Conservation (phyloP, 2,329 filamentous ascomycete species). For the Aureobasidium sp. region DNA sequence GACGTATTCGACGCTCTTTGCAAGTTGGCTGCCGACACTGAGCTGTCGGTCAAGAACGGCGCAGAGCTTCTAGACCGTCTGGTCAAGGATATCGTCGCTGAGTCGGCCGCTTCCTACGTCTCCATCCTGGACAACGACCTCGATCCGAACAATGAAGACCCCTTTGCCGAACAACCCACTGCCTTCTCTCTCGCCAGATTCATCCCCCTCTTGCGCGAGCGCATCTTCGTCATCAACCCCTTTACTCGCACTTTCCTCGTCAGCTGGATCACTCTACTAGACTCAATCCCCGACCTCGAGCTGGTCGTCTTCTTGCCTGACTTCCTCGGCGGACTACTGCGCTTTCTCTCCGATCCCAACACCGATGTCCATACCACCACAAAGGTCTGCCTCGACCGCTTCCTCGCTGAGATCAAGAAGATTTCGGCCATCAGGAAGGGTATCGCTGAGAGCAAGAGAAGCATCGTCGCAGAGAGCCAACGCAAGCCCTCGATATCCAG, state of each 20-base stretch:
- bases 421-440: conserved; percentile 90
- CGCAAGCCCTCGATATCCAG: conserved; percentile 61
- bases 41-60: conserved; percentile 95
- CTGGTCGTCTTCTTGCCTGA: conserved; percentile 87
- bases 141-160: conserved; percentile 36
- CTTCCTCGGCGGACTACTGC: conserved; percentile 81
- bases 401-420: conserved; percentile 86
- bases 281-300: conserved; percentile 94
- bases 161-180: conserved; percentile 37
- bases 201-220: conserved; percentile 85
- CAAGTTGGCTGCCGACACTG: conserved; percentile 94
- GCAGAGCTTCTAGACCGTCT: conserved; percentile 90
- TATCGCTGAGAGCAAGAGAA: conserved; percentile 74
- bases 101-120: conserved; percentile 90
- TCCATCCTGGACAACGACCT: conserved; percentile 66
- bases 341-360: conserved; percentile 86
- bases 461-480: conserved; percentile 51
- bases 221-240: conserved; percentile 88
- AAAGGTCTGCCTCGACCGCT: conserved; percentile 78
- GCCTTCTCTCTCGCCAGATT: conserved; percentile 89
- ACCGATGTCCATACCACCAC: conserved; percentile 91
- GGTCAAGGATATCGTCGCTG: conserved; percentile 91
- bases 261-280: conserved; percentile 87
- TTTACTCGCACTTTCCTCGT: conserved; percentile 94
- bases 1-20: conserved; percentile 95